Evolutionary conservation across 2,329 filamentous ascomycete species (phyloP).

Genomic region (Teratosphaeriaceae sp.): DNA sequence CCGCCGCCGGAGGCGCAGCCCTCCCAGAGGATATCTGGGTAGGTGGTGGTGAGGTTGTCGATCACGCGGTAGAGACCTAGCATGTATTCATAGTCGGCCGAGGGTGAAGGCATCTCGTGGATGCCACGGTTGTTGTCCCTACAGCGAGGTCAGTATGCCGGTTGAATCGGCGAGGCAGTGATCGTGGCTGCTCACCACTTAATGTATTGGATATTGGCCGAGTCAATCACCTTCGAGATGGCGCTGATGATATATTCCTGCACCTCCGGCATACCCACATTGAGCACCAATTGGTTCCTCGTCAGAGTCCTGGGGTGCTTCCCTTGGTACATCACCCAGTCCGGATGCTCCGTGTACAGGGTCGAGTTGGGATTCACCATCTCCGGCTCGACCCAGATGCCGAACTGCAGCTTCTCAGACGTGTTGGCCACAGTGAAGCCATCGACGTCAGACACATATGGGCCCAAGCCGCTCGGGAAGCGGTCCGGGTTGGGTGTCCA

Average conservation of each 20-base stretch:
- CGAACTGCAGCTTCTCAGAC: constrained; percentile 49
- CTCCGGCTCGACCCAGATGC: constrained; percentile 62
- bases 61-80: constrained; percentile 59
- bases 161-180: too few relatives aligned
- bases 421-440: constrained; percentile 44
- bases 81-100: constrained; percentile 54
- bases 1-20: constrained; percentile 60
- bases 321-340: constrained; percentile 56
- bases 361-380: constrained; percentile 60
- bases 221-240: constrained; percentile 49
- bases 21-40: constrained; percentile 59
- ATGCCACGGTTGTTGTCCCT: constrained; percentile 58
- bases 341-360: constrained; percentile 55
- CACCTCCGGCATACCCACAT: constrained; percentile 54
- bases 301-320: constrained; percentile 50
- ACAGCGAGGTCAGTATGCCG: too few relatives aligned
- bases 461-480: constrained; percentile 52
- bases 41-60: constrained; percentile 51
- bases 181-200: constrained; percentile 46
- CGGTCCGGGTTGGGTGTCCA: constrained; percentile 53
- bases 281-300: constrained; percentile 56
- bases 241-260: constrained; percentile 56
- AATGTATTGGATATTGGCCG: constrained; percentile 51
- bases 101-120: constrained; percentile 51
- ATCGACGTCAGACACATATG: constrained; percentile 48